Evolutionary conservation across 1,284 basidiomycete genomes (phyloP).

Genomic region (Papiliotrema nemorosa): DNA sequence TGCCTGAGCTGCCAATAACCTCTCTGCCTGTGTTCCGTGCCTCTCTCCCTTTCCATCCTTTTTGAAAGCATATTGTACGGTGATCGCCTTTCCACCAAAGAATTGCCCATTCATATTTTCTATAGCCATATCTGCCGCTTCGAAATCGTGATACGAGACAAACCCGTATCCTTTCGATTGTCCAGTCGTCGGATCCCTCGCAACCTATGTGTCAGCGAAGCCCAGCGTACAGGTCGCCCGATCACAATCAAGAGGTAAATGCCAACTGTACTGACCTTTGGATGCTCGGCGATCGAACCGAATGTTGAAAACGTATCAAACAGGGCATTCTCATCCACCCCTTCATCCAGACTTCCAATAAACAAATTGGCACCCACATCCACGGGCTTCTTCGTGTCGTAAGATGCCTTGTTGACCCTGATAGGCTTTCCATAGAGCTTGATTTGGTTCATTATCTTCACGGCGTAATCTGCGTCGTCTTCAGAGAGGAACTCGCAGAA

Average conservation of each 20-base stretch:
- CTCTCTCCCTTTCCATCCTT: conserved; percentile 98
- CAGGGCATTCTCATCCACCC: conserved; percentile 85
- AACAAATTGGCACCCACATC: conserved; percentile 98
- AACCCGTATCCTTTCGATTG: conserved; percentile 95
- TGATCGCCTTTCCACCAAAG: conserved; percentile 95
- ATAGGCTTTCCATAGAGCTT: conserved; percentile 98
- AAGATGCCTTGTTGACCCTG: conserved; percentile 95
- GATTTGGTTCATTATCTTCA: conserved; percentile 99
- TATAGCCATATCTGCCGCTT: conserved; percentile 91
- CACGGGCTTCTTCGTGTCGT: conserved; percentile 86
- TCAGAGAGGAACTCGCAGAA: conserved; percentile 99
- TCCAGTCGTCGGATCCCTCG: conserved; percentile 78
- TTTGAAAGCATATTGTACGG: conserved; percentile 96
- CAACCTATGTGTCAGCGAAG: too few relatives aligned
- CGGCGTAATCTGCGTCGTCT: conserved; percentile 97
- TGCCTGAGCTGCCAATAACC: conserved; percentile 89
- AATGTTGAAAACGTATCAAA: conserved; percentile 96
- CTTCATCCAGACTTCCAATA: conserved; percentile 89
- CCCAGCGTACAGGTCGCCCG: too few relatives aligned
- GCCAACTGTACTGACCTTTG: conserved; percentile 82
- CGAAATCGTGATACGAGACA: conserved; percentile 94
- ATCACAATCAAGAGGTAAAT: too few relatives aligned
- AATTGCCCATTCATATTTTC: conserved; percentile 97
- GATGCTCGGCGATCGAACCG: conserved; percentile 87
- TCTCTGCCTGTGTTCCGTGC: conserved; percentile 92